Evolutionary conservation across 257 asterid genomes (phyloP).

Genomic region (Verbena officinalis): DNA sequence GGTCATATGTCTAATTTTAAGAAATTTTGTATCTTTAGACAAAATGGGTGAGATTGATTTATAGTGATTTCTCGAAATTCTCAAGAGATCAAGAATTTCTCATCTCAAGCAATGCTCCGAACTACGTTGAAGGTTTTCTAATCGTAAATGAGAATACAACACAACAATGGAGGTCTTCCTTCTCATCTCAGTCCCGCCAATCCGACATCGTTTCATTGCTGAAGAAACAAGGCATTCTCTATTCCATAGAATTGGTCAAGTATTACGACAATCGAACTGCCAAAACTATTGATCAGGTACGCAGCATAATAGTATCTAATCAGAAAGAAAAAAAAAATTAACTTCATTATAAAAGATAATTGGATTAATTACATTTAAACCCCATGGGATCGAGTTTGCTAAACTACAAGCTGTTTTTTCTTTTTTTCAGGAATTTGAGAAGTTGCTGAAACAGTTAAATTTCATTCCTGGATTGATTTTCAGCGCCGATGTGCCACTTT

Average conservation of each 20-base stretch:
- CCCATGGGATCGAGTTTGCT: too few species aligned
- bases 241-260: constrained; percentile 55
- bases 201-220: constrained; percentile 35
- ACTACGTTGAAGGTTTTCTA: constrained; percentile 54
- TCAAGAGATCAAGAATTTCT: constrained; percentile 47
- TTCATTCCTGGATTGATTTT: constrained; percentile 31
- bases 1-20: too few species aligned
- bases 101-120: constrained; percentile 30
- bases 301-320: too few species aligned
- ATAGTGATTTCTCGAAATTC: constrained; percentile 38
- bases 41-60: constrained; percentile 48
- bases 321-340: too few species aligned
- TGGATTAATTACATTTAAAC: too few species aligned
- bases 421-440: constrained; percentile 39
- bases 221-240: constrained; percentile 42
- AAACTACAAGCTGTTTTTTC: not conserved
- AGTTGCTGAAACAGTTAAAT: constrained; percentile 32
- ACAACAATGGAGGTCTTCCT: constrained; percentile 46
- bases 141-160: constrained; percentile 32
- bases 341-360: too few species aligned
- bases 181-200: constrained; percentile 39
- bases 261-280: constrained; percentile 45
- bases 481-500: constrained; percentile 25
- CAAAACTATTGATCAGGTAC: constrained; percentile 43
- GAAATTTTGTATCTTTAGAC: constrained; percentile 9